These are phyloP conservation scores for Kingdonia uniflora DNA, from an alignment of 164 flowering plant species.

Conservation along the genomic window DNA sequence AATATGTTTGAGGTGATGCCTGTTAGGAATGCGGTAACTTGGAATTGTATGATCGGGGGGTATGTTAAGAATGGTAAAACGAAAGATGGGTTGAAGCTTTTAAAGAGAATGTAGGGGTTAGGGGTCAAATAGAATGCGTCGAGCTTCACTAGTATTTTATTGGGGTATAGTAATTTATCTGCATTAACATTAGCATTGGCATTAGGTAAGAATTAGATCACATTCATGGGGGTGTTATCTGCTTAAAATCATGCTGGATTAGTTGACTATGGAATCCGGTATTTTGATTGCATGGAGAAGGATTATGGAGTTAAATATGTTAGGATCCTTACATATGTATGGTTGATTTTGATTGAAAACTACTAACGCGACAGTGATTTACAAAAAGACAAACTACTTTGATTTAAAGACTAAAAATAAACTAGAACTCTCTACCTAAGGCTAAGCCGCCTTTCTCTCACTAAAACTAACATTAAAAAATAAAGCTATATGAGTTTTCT, in stretches of 20 bases:
- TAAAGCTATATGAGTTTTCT: too few relatives aligned
- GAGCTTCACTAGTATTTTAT: conserved; percentile 17
- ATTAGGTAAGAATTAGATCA: conserved; percentile 24
- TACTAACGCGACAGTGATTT: too few relatives aligned
- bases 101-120: conserved; percentile 12
- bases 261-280: conserved; percentile 15
- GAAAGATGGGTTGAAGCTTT: conserved; percentile 19
- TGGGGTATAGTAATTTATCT: conserved; percentile 19
- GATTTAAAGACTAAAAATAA: too few relatives aligned
- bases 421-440: too few relatives aligned
- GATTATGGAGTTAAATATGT: conserved; percentile 16
- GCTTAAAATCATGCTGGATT: conserved; percentile 30
- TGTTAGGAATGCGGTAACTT: conserved; percentile 18
- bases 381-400: too few relatives aligned
- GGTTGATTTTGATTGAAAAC: too few relatives aligned
- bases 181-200: conserved; percentile 17
- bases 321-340: conserved; percentile 24
- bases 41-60: conserved; percentile 27
- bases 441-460: too few relatives aligned
- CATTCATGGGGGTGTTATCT: conserved; percentile 21
- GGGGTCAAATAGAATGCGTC: conserved; percentile 16
- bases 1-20: conserved; percentile 17
- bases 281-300: conserved; percentile 19
- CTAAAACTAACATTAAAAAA: too few relatives aligned
- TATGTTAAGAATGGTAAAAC: conserved; percentile 17